Evolutionary conservation across 2,329 filamentous ascomycete species (phyloP), one percentile per base, ranked within the genome.

Genomic region (Diaporthe sp.): DNA sequence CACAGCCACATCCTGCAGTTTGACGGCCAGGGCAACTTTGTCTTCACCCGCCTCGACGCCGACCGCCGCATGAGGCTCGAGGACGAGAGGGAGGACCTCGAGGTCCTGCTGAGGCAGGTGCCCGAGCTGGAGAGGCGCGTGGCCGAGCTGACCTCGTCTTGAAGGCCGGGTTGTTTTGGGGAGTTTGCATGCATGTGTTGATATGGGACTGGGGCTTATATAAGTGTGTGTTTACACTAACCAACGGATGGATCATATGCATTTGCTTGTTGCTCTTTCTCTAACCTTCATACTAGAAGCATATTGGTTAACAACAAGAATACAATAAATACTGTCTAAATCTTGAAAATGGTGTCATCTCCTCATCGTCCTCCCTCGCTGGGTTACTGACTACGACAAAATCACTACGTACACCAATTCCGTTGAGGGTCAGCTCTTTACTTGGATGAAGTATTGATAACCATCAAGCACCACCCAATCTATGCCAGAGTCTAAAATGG

Each of bases 1-100:
- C 97, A 99, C 84, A 94, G 92, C 79, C 94, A 93, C 84, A 98
- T 99, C 76, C 84, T 99, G 82, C 97, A 99, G 84, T 99, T 99
- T 83, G 96, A 98, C 84, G 97, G 97, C 0, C 95, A 98, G 84
- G 97, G 97, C 0, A 89, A 95, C 70, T 98, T 94, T 80, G 91
- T 98, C 49, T 99, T 99, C 81, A 97, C 95, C 0, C 91, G 90
- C 74, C 87, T 99, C 68, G 97, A 99, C 84, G 96, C 96, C 25
- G 96, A 98, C 80, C 92, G 90, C 83, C 89, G 97, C 76, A 84
- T 98, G 83, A 90, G 92, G 84, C 88, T 99, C 68, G 97, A 99
- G 87, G 97, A 99, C 84, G 97, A 98, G 88, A 97, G 94, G 84
- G 97, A 99, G 82, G 96, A 98, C 79, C 88, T 98, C 58, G 96